Evolutionary conservation across 2,329 filamentous ascomycete species (phyloP), one percentile per base, ranked within the genome.

Genomic region (Sclerotinia trifoliorum): DNA sequence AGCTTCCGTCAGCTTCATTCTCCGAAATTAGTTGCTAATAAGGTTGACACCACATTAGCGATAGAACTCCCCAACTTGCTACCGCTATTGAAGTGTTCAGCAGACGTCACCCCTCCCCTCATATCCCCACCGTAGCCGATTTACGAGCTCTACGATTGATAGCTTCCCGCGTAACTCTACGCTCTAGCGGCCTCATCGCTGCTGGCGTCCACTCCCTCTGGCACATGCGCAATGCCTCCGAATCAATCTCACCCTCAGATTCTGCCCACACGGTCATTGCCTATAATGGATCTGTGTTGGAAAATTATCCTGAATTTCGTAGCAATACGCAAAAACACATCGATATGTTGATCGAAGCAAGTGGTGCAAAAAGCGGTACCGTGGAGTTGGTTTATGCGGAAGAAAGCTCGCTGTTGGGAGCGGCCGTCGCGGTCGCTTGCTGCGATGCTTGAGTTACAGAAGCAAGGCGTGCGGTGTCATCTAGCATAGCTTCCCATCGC

Each of bases 211-310:
- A 85, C 73, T 83, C 84, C 2, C 80, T 90, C 13, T 88, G 86
- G 86, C 80, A 84, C 49, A 76, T 88, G 54, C 83, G 84, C 5
- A 79, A 82, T 65, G 19, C 35, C 17, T 67, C 65, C 2, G 81
- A 85, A 66, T 71, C 76, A 48, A 78, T 80, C 35, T 10, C 51
- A 1, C 58, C 71, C 21, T 17, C 57, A 10, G 60, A 79, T 78
- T 69, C 72, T 75, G 35, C 84, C 10, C 79, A 80, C 67, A 88
- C 86, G 3, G 83, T 85, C 2, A 86, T 94, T n/a, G 90, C 90
- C 4, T 94, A 90, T 79, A 93, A 92, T 75, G 91, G 91, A 56
- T 90, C 88, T 39, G 90, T 94, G 62, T 88, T 94, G 64, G 90
- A 94, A 78, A 88, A 89, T 73, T 94, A 94, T 75, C 90, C 91